Conservation (phyloP, 306 rosid genomes). For the Canavalia ensiformis region DNA sequence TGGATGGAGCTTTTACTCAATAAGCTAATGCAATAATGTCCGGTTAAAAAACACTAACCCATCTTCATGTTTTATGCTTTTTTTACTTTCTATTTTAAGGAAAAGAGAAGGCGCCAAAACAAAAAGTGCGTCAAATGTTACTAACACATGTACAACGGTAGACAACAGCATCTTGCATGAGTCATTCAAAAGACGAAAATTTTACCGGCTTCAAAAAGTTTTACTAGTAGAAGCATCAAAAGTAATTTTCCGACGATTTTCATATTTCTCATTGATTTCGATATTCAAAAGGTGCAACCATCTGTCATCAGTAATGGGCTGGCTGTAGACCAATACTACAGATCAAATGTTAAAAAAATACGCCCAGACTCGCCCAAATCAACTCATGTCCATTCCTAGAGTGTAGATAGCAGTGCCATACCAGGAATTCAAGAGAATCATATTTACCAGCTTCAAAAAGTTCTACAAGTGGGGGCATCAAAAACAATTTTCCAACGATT, state of each 20-base stretch:
- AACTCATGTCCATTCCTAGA: not conserved
- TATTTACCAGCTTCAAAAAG: not conserved
- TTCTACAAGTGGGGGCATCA: not conserved
- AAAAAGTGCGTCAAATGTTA: too few species aligned
- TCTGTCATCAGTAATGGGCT: not conserved
- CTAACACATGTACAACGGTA: too few species aligned
- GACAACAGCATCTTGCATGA: too few species aligned
- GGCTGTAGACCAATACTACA: not conserved
- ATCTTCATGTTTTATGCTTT: too few species aligned
- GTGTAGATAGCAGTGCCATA: not conserved
- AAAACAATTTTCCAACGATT: not conserved
- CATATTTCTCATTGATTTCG: not conserved
- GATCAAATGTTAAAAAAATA: not conserved
- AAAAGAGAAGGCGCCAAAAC: too few species aligned
- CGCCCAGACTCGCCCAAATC: not conserved
- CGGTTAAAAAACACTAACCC: too few species aligned
- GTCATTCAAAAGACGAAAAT: too few species aligned
- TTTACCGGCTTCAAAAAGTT: too few species aligned
- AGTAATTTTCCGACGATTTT: not conserved
- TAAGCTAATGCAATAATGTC: too few species aligned
- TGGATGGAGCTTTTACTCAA: too few species aligned
- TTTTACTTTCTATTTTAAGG: too few species aligned
- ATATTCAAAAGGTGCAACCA: not conserved
- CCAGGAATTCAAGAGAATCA: not conserved
- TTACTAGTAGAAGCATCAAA: too few species aligned